Percentiles rank a stretch among this genome's conserved stretches.
Conservation (phyloP, 2,329 filamentous ascomycete genomes). For the Colletotrichum zoysiae region DNA sequence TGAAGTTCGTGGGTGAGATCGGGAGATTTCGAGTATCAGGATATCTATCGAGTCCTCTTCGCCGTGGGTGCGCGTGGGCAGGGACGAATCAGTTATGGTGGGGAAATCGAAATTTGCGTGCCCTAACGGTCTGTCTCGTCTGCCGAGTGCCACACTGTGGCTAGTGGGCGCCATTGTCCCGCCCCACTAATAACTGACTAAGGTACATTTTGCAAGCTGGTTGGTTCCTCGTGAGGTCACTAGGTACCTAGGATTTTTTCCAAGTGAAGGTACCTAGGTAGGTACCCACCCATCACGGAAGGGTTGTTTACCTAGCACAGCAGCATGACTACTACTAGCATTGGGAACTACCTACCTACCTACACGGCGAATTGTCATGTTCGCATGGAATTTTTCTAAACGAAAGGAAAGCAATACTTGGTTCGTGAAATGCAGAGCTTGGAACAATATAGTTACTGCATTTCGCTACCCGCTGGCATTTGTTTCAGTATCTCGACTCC, state of each 20-base stretch:
- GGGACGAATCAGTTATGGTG: slow-evolving; percentile 28
- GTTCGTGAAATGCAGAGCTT: not conserved
- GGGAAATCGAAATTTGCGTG: slow-evolving; percentile 43
- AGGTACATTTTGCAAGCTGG: too few species aligned
- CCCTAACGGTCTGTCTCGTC: slow-evolving; percentile 41
- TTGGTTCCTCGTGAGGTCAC: too few species aligned
- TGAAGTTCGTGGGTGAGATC: slow-evolving; percentile 24
- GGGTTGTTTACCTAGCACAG: too few species aligned
- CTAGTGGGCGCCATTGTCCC: not conserved
- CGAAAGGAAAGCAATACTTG: not conserved
- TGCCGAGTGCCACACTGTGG: slow-evolving; percentile 17
- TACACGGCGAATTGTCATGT: not conserved
- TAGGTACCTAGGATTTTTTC: too few species aligned
- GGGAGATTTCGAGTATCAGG: slow-evolving; percentile 26
- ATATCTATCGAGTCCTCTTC: slow-evolving; percentile 27
- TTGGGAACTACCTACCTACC: not conserved
- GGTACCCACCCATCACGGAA: too few species aligned
- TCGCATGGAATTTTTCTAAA: not conserved
- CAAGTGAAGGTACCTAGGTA: too few species aligned
- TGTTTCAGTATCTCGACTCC: not conserved
- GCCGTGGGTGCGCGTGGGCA: slow-evolving; percentile 26
- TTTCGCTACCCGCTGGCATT: not conserved
- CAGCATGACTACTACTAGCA: too few species aligned
- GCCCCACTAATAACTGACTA: not conserved
- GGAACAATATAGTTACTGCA: not conserved